These are phyloP conservation scores for Phialocephala sp. DNA, from an alignment of 2,329 filamentous ascomycete genomes.

Conservation along the genomic window DNA sequence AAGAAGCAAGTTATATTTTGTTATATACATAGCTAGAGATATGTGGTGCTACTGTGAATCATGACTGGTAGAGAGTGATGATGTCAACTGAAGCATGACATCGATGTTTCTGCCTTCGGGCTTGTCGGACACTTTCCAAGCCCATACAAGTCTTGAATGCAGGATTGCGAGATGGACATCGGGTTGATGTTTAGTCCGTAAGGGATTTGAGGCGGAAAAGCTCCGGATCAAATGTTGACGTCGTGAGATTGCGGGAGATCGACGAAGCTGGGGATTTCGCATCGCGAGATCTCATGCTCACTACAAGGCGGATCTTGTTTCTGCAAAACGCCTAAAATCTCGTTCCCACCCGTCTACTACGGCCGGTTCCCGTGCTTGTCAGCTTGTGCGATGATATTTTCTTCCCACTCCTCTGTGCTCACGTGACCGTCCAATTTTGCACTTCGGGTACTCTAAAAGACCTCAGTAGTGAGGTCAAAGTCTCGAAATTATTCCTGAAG, in stretches of 20 bases:
- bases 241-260: slow-evolving; percentile 4
- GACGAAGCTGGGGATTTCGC: background rate
- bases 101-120: slow-evolving; percentile 8
- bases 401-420: background rate
- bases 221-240: slow-evolving; percentile 7
- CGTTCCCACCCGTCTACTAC: background rate
- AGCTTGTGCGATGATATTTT: background rate
- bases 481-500: background rate
- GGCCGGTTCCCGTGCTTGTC: too few species aligned
- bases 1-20: background rate
- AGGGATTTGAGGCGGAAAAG: background rate
- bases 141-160: background rate
- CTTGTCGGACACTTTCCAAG: background rate
- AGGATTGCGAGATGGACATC: background rate
- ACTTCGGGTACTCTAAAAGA: background rate
- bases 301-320: background rate
- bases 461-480: background rate
- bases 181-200: background rate
- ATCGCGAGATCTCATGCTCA: background rate
- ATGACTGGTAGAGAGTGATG: slow-evolving; percentile 8
- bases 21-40: background rate
- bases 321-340: background rate
- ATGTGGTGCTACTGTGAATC: background rate
- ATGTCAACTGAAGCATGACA: slow-evolving; percentile 21
- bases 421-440: too few species aligned